Conservation (phyloP, 2,329 filamentous ascomycete genomes). For the Aspergillus bombycis region DNA sequence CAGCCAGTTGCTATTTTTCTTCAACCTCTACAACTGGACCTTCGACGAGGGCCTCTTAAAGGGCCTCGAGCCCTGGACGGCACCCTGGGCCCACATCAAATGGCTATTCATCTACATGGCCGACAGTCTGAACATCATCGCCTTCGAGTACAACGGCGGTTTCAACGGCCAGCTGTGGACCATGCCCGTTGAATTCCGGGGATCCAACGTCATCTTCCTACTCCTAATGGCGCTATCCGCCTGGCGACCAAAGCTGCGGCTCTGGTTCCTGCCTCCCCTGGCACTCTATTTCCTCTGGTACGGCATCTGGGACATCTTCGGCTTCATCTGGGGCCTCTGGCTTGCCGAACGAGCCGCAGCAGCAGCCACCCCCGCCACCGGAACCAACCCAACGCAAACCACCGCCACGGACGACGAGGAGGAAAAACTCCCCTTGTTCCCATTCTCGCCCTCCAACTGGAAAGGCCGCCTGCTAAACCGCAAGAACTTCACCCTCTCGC, state of each 20-base stretch:
- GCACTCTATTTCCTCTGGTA: constrained; percentile 24
- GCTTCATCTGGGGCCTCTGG: constrained; percentile 26
- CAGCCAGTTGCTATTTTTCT: constrained; percentile 24
- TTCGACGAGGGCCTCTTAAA: constrained; percentile 21
- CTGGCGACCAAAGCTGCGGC: constrained; percentile 19
- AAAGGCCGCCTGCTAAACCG: not conserved
- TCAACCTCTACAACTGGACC: constrained; percentile 22
- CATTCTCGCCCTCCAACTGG: not conserved
- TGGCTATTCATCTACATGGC: constrained; percentile 25
- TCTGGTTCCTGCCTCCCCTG: constrained; percentile 15
- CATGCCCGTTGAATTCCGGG: constrained; percentile 28
- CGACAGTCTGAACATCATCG: constrained; percentile 25
- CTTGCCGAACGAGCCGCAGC: constrained; percentile 19
- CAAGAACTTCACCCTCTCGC: not conserved
- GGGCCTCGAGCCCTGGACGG: constrained; percentile 21
- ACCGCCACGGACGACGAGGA: not conserved
- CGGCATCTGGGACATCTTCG: constrained; percentile 27
- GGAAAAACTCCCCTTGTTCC: not conserved
- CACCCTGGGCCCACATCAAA: constrained; percentile 22
- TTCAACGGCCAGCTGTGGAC: constrained; percentile 30
- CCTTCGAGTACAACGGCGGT: constrained; percentile 23
- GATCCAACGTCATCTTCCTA: constrained; percentile 26
- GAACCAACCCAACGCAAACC: not conserved
- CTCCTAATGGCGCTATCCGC: constrained; percentile 21
- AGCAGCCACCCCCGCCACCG: not conserved